Evolutionary conservation across 768 basidiomycete genomes (phyloP).

Genomic region (Sporobolomyces phaffii): DNA sequence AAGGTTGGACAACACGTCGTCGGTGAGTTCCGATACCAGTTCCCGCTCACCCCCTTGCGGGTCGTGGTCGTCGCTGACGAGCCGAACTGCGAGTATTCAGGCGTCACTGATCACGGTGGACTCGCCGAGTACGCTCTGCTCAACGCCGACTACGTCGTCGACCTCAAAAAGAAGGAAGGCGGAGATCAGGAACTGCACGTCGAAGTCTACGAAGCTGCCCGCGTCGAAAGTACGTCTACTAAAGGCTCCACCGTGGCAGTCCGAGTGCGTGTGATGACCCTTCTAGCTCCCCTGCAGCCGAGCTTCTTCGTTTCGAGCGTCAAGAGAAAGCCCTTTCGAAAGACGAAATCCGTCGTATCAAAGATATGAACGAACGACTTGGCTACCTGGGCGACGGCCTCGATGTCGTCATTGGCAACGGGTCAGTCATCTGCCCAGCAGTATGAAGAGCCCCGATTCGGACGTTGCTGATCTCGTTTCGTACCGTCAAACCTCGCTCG

Average conservation of each 20-base stretch:
- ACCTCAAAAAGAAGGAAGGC: background rate
- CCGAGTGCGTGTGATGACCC: too few relatives aligned
- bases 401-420: constrained; percentile 3
- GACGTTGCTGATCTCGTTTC: too few relatives aligned
- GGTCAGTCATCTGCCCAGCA: background rate
- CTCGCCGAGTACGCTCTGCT: background rate
- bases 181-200: background rate
- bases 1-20: background rate
- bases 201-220: background rate
- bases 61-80: background rate
- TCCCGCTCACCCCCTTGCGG: background rate
- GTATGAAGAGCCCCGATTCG: too few relatives aligned
- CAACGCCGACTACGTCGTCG: constrained; percentile 5
- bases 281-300: too few relatives aligned
- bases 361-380: background rate
- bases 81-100: background rate
- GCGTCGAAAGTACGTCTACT: background rate
- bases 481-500: too few relatives aligned
- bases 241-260: too few relatives aligned
- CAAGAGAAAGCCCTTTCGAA: background rate
- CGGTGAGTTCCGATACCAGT: background rate
- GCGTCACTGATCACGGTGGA: background rate
- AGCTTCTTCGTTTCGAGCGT: constrained; percentile 1
- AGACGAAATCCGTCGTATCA: background rate
- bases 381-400: background rate